Conservation (phyloP, 352 stramenopile genomes). For the Phytophthora cactorum region DNA sequence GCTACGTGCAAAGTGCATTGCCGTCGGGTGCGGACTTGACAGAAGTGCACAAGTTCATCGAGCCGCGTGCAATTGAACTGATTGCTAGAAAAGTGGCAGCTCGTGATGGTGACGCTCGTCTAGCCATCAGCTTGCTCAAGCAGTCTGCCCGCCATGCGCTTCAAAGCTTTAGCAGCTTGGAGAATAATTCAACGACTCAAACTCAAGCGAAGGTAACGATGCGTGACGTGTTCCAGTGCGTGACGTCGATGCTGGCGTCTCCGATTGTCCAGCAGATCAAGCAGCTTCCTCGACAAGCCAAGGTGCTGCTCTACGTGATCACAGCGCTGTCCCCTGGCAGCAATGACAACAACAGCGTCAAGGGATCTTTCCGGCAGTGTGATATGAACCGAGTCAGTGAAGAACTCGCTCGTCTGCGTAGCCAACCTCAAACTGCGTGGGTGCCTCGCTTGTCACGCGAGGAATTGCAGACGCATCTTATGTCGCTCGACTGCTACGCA, state of each 20-base stretch:
- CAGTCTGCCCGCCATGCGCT: slow-evolving; percentile 55
- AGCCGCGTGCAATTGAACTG: slow-evolving; percentile 60
- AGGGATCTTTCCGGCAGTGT: slow-evolving; percentile 22
- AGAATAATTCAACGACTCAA: not conserved
- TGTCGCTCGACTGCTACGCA: slow-evolving; percentile 75
- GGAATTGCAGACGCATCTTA: slow-evolving; percentile 66
- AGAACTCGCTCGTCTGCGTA: slow-evolving; percentile 51
- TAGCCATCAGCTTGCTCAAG: slow-evolving; percentile 65
- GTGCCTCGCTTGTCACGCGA: slow-evolving; percentile 62
- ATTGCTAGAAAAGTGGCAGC: slow-evolving; percentile 73
- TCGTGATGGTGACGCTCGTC: slow-evolving; percentile 69
- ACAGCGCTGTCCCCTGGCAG: slow-evolving; percentile 55
- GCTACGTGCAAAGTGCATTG: slow-evolving; percentile 37
- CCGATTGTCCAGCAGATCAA: slow-evolving; percentile 59
- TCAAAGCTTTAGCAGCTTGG: slow-evolving; percentile 20
- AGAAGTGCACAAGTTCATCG: slow-evolving; percentile 34
- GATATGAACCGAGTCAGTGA: slow-evolving; percentile 56
- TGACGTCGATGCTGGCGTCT: slow-evolving; percentile 53
- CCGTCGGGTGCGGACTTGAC: not conserved
- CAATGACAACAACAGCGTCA: slow-evolving; percentile 7
- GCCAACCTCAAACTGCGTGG: slow-evolving; percentile 51
- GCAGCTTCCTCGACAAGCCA: slow-evolving; percentile 67
- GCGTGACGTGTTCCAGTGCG: slow-evolving; percentile 52
- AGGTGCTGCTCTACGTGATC: slow-evolving; percentile 72
- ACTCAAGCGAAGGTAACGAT: slow-evolving; percentile 36